phyloP scores from a whole-genome alignment of 495 filamentous ascomycete genomes.

The Cudoniella acicularis region DNA sequence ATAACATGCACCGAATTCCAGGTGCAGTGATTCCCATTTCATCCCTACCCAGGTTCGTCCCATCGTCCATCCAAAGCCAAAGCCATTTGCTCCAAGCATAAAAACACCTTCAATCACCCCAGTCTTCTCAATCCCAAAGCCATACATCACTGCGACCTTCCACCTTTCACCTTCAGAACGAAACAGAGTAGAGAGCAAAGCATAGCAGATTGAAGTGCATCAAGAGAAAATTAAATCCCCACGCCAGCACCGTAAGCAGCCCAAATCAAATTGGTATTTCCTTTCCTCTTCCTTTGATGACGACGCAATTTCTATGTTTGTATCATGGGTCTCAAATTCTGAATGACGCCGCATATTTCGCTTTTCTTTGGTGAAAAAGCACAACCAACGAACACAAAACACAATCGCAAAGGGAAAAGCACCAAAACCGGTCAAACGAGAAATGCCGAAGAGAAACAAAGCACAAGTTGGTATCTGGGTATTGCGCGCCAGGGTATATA shows the following conservation, averaged over 20 bases:
- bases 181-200: conserved; percentile 1
- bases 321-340: conserved; percentile 17
- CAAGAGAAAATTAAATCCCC: conserved; percentile 11
- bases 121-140: background rate
- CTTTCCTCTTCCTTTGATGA: conserved; percentile 15
- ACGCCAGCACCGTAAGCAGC: conserved; percentile 20
- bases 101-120: background rate
- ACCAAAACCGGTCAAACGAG: conserved; percentile 6
- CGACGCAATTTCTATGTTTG: conserved; percentile 22
- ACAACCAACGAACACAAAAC: conserved; percentile 8
- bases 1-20: background rate
- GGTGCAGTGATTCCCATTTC: background rate
- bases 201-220: background rate
- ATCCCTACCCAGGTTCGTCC: background rate
- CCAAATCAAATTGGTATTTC: conserved; percentile 32
- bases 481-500: conserved; percentile 33
- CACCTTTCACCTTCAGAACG: background rate
- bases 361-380: conserved; percentile 17
- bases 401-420: conserved; percentile 1
- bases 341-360: conserved; percentile 15
- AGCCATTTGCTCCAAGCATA: background rate
- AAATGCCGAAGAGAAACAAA: conserved; percentile 17
- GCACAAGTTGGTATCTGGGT: conserved; percentile 25
- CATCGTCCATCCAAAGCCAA: background rate
- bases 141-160: background rate